These are phyloP conservation scores for Fraxinus latifolia DNA, from an alignment of 305 asterid species.

Conservation along the genomic window DNA sequence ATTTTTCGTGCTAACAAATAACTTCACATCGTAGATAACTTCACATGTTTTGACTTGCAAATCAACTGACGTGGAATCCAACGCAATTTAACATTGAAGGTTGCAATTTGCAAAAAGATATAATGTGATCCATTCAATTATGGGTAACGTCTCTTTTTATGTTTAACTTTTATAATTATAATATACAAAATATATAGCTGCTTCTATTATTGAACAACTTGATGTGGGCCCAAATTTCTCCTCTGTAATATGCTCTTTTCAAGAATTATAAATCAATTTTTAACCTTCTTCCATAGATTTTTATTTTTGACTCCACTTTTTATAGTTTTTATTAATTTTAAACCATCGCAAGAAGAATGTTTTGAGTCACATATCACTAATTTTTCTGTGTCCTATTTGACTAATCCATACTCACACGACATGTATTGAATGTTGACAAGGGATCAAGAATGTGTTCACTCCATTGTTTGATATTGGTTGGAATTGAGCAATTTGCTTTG, in stretches of 20 bases:
- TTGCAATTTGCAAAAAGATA: neutral
- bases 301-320: neutral
- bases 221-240: neutral
- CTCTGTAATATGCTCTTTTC: neutral
- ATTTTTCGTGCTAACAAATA: neutral
- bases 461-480: neutral
- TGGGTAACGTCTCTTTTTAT: neutral
- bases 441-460: neutral
- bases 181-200: neutral
- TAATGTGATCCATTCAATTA: neutral
- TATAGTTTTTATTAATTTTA: neutral
- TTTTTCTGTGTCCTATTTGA: too few relatives aligned
- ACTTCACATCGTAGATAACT: neutral
- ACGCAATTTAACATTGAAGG: neutral
- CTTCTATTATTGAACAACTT: neutral
- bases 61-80: neutral
- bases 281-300: neutral
- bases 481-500: too few relatives aligned
- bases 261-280: neutral
- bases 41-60: neutral
- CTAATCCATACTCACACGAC: neutral
- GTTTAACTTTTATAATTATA: neutral
- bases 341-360: neutral
- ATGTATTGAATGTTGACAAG: neutral
- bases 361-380: neutral